Evolutionary conservation across 1,284 basidiomycete species (phyloP).

Genomic region (Heliocybe sulcata): DNA sequence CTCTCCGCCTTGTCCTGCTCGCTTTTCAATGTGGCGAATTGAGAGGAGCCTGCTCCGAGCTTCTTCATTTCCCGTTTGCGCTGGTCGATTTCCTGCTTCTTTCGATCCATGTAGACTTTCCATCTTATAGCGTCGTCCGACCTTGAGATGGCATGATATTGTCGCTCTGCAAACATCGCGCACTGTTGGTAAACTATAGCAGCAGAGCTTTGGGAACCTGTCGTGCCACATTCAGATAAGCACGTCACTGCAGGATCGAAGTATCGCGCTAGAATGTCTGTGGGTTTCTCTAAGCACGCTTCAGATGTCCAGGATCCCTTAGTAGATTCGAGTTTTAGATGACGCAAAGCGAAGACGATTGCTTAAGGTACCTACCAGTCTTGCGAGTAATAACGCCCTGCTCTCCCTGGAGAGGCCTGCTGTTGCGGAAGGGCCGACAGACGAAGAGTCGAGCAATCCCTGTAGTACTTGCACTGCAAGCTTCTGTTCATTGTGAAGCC

Average conservation of each 20-base stretch:
- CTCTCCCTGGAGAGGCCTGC: conserved; percentile 6
- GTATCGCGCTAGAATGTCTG: conserved; percentile 64
- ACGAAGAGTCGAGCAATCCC: conserved; percentile 30
- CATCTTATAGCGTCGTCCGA: conserved; percentile 71
- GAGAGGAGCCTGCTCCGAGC: conserved; percentile 18
- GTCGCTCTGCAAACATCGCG: conserved; percentile 84
- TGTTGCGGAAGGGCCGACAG: background rate
- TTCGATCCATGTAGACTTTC: conserved; percentile 70
- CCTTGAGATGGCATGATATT: conserved; percentile 65
- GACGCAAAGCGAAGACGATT: background rate
- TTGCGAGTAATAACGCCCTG: conserved; percentile 47
- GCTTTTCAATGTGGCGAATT: conserved; percentile 16
- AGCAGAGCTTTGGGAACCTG: conserved; percentile 22
- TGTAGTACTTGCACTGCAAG: conserved; percentile 76
- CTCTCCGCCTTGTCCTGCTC: conserved; percentile 31
- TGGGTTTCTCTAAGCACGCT: conserved; percentile 78
- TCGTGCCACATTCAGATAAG: conserved; percentile 20
- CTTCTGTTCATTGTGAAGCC: conserved; percentile 82
- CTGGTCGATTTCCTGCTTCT: conserved; percentile 53
- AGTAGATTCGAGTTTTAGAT: background rate
- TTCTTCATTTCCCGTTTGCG: conserved; percentile 34
- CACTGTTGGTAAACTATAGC: conserved; percentile 78
- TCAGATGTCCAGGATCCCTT: conserved; percentile 88
- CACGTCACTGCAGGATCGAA: conserved; percentile 60
- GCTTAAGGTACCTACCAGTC: conserved; percentile 41